Evolutionary conservation across 352 stramenopile species (phyloP).

Genomic region (Sclerospora graminicola): DNA sequence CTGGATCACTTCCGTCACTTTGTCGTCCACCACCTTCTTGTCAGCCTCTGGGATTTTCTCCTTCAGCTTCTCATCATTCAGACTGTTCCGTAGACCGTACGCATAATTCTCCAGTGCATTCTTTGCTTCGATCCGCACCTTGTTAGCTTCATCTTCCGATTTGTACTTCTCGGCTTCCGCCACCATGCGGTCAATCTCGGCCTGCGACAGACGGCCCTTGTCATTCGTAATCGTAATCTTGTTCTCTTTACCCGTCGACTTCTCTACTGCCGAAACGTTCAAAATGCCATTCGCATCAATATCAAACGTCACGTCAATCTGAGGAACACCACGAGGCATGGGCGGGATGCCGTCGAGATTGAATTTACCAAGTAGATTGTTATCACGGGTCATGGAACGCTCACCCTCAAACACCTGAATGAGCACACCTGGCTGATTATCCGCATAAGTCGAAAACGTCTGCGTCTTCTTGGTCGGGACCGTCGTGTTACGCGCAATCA

Average conservation of each 20-base stretch:
- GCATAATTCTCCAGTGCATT: constrained; percentile 95
- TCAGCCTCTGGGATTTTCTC: constrained; percentile 90
- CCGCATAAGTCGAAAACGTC: constrained; percentile 82
- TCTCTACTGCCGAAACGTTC: constrained; percentile 87
- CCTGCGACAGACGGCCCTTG: constrained; percentile 94
- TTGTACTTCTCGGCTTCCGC: constrained; percentile 95
- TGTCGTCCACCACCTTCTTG: constrained; percentile 71
- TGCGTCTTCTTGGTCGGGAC: constrained; percentile 81
- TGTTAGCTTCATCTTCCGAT: constrained; percentile 94
- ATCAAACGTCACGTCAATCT: constrained; percentile 87
- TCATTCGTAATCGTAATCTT: constrained; percentile 99
- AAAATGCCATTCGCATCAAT: constrained; percentile 89
- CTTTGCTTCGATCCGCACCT: constrained; percentile 92
- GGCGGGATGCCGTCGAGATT: constrained; percentile 79
- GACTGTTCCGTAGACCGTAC: constrained; percentile 87
- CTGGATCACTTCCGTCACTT: constrained; percentile 94
- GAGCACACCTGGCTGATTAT: constrained; percentile 83
- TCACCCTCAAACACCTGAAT: constrained; percentile 91
- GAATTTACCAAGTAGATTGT: constrained; percentile 86
- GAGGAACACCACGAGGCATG: constrained; percentile 81
- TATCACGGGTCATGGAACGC: constrained; percentile 90
- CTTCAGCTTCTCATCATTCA: constrained; percentile 90
- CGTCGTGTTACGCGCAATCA: constrained; percentile 85
- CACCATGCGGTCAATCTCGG: constrained; percentile 99
- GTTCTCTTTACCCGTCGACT: constrained; percentile 93